Conservation (phyloP, 164 flowering plant genomes). For the Tetracentron sinense region DNA sequence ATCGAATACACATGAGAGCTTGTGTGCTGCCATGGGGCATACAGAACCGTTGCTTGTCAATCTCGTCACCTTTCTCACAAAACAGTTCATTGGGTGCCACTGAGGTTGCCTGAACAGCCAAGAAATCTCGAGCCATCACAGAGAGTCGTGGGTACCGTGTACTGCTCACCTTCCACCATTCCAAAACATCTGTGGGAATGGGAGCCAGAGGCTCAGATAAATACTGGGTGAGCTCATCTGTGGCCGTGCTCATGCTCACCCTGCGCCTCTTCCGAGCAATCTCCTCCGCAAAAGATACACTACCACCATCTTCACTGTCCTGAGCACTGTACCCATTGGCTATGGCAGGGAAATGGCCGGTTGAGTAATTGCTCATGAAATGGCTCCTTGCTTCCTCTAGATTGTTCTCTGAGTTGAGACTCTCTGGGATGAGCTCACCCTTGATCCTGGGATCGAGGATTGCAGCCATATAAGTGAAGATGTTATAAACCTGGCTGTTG, state of each 20-base stretch:
- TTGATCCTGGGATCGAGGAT: slow-evolving; percentile 94
- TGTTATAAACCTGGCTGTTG: slow-evolving; percentile 66
- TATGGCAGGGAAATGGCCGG: slow-evolving; percentile 57
- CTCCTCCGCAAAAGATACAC: slow-evolving; percentile 90
- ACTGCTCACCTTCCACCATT: slow-evolving; percentile 92
- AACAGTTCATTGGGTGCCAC: slow-evolving; percentile 73
- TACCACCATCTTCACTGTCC: slow-evolving; percentile 60
- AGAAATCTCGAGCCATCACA: slow-evolving; percentile 84
- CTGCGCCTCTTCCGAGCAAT: slow-evolving; percentile 87
- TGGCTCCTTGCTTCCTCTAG: slow-evolving; percentile 77
- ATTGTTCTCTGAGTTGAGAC: slow-evolving; percentile 54
- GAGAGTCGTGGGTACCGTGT: slow-evolving; percentile 82
- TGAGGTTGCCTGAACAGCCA: slow-evolving; percentile 82
- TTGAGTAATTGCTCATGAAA: slow-evolving; percentile 65
- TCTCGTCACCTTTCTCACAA: slow-evolving; percentile 67
- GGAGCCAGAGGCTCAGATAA: slow-evolving; percentile 82
- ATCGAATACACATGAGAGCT: slow-evolving; percentile 52
- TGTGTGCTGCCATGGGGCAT: slow-evolving; percentile 51
- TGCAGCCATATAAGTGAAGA: slow-evolving; percentile 82
- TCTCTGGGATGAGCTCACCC: slow-evolving; percentile 77
- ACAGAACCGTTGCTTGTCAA: slow-evolving; percentile 50
- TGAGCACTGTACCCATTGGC: slow-evolving; percentile 41
- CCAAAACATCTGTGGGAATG: slow-evolving; percentile 74
- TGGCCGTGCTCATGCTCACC: slow-evolving; percentile 53
- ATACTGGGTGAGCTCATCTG: slow-evolving; percentile 89